Evolutionary conservation across 23 red algal species (phyloP).

Genomic region (Cyanidiococcus yangmingshanensis): DNA sequence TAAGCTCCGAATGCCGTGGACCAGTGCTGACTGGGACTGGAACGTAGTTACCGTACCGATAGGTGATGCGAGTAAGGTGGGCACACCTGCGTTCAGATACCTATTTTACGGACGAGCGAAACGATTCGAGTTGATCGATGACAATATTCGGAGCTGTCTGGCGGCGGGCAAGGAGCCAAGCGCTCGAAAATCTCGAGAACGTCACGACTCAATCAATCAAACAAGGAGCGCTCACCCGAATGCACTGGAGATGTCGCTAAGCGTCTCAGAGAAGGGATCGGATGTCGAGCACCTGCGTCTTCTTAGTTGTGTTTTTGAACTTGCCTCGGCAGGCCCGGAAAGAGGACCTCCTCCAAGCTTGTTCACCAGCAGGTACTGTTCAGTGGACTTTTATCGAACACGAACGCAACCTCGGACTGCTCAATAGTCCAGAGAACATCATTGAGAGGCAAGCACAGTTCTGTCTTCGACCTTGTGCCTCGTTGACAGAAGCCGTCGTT

Average conservation of each 20-base stretch:
- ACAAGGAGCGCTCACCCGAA: no score
- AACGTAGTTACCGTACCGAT: background rate
- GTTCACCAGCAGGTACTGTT: background rate
- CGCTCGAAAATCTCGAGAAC: no score
- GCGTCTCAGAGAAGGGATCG: no score
- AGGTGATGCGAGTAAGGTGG: background rate
- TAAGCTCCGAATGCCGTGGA: no score
- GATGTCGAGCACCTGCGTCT: background rate
- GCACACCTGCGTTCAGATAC: background rate
- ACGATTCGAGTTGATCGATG: background rate
- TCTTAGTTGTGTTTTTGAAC: background rate
- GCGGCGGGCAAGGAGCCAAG: no score
- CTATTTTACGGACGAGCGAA: background rate
- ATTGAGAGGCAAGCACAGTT: background rate
- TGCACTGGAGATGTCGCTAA: no score
- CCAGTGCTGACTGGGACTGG: background rate
- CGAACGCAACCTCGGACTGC: background rate
- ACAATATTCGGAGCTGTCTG: no score
- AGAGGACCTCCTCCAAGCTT: background rate
- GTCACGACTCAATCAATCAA: no score
- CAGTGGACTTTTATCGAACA: background rate
- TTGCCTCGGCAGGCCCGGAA: background rate
- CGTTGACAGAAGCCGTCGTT: background rate
- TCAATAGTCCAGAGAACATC: background rate
- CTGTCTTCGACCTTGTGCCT: background rate